phyloP scores from a whole-genome alignment of 1,139 yeast genomes.

The Blastobotrys malaysiensis region DNA sequence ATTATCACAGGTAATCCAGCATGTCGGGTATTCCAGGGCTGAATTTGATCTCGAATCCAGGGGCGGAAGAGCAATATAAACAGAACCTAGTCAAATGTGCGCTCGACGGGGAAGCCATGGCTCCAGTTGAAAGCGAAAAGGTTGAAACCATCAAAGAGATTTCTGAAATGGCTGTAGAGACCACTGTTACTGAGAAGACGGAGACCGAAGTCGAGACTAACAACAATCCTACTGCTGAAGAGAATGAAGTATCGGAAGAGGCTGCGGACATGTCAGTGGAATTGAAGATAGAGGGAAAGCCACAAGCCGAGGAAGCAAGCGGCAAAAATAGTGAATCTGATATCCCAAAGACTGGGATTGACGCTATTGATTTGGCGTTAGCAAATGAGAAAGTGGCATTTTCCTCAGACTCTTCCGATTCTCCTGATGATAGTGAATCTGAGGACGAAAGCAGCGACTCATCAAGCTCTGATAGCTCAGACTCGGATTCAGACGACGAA shows the following conservation, averaged over 20 bases:
- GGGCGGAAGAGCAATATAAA: not conserved
- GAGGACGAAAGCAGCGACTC: slow-evolving; percentile 18
- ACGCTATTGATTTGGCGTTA: slow-evolving; percentile 17
- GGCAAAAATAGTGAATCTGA: not conserved
- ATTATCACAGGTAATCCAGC: not conserved
- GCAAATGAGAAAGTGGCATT: slow-evolving; percentile 19
- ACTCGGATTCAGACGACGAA: slow-evolving; percentile 23
- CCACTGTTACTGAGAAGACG: no score
- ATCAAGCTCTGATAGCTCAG: slow-evolving; percentile 3
- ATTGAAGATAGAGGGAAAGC: not conserved
- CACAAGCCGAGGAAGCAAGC: not conserved
- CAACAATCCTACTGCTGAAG: no score
- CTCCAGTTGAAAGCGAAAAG: not conserved
- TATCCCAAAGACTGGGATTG: slow-evolving; percentile 1
- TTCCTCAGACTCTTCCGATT: slow-evolving; percentile 20
- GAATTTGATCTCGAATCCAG: not conserved
- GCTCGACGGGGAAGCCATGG: no score
- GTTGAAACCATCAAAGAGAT: not conserved
- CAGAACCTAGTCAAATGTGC: not conserved
- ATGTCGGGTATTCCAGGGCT: not conserved
- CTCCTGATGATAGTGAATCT: slow-evolving; percentile 13
- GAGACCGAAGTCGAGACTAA: no score
- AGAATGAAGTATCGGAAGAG: slow-evolving; percentile 17
- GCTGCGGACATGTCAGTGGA: slow-evolving; percentile 7
- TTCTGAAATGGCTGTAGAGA: no score